Evolutionary conservation across 179 eudicot genomes (phyloP).

Genomic region (Nepenthes alata): DNA sequence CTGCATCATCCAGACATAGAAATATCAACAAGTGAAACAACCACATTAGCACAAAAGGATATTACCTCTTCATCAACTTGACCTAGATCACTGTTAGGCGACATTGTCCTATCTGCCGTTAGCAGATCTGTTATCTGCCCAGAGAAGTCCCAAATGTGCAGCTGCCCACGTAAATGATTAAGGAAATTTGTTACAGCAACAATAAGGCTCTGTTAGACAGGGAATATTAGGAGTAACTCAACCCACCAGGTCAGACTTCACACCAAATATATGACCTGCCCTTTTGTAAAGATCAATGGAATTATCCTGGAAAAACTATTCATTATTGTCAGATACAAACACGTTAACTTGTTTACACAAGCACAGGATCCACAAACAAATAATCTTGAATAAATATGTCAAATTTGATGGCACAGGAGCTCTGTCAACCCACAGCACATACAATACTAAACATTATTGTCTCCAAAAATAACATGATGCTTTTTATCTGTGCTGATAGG

Average conservation of each 20-base stretch:
- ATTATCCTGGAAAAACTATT: conserved; percentile 41
- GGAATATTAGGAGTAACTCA: background rate
- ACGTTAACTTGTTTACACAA: no score
- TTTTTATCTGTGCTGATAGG: no score
- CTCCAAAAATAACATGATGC: no score
- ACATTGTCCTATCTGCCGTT: conserved; percentile 13
- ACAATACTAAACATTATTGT: no score
- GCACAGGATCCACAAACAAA: no score
- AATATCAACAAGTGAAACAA: background rate
- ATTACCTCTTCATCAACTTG: conserved; percentile 47
- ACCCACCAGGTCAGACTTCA: conserved; percentile 41
- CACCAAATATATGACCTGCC: conserved; percentile 39
- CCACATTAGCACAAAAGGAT: no score
- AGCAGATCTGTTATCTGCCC: conserved; percentile 47
- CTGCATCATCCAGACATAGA: background rate
- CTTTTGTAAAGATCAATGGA: conserved; percentile 24
- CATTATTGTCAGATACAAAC: no score
- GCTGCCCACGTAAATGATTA: conserved; percentile 26
- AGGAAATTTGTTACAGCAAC: background rate
- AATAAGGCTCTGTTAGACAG: no score
- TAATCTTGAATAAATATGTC: no score
- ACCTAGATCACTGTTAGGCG: conserved; percentile 16
- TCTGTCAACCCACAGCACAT: no score
- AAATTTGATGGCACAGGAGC: no score
- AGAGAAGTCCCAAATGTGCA: conserved; percentile 69